Conservation (phyloP, 1,139 yeast genomes). For the Suhomyces atakaporum region DNA sequence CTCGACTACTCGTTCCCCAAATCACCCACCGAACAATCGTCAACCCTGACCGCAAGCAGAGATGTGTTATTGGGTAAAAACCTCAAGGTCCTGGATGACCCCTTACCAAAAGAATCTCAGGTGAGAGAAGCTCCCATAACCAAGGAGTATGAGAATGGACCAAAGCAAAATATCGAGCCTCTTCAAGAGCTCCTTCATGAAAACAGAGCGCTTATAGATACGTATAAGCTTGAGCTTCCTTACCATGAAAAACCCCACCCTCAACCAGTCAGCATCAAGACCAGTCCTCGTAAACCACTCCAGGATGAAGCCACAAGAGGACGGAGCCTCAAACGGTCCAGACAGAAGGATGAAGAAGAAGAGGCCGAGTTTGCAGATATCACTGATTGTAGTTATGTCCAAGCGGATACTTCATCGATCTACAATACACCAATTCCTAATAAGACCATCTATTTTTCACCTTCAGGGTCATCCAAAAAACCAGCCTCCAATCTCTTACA, state of each 20-base stretch:
- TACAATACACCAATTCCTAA: conserved; percentile 34
- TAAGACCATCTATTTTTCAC: conserved; percentile 36
- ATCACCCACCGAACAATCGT: not conserved
- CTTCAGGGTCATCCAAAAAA: conserved; percentile 28
- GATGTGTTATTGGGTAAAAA: conserved; percentile 26
- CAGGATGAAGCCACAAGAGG: not conserved
- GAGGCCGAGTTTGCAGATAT: conserved; percentile 10
- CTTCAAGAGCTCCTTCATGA: conserved; percentile 29
- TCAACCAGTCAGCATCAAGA: no score
- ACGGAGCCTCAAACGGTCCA: conserved; percentile 9
- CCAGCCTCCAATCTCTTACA: conserved; percentile 17
- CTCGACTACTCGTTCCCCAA: conserved; percentile 28
- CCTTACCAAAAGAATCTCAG: conserved; percentile 17
- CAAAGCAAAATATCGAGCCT: conserved; percentile 26
- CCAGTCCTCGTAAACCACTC: not conserved
- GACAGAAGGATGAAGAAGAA: conserved; percentile 13
- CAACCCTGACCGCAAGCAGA: conserved; percentile 14
- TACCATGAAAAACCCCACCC: conserved; percentile 8
- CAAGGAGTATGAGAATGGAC: conserved; percentile 12
- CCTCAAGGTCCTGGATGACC: conserved; percentile 26
- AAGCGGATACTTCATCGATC: conserved; percentile 20
- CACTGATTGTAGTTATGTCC: conserved; percentile 13
- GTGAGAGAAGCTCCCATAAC: conserved; percentile 16
- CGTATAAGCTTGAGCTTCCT: conserved; percentile 25
- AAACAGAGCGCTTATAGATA: conserved; percentile 22